Conservation (phyloP, 1,139 yeast genomes). For the Candida sojae region DNA sequence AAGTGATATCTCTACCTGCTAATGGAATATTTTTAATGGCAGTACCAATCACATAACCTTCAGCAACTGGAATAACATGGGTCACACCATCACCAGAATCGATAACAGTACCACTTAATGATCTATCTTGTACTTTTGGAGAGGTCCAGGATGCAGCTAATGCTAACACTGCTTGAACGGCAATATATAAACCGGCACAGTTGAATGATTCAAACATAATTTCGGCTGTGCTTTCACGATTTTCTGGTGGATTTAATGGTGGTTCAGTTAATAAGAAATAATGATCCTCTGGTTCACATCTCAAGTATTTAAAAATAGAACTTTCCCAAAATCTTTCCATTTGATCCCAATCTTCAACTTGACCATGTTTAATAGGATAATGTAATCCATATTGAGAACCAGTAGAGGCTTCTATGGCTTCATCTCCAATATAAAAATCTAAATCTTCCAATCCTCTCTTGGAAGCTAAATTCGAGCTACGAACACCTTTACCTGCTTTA, state of each 20-base stretch:
- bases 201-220: constrained; percentile 98
- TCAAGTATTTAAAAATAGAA: constrained; percentile 89
- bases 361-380: constrained; percentile 97
- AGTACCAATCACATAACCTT: constrained; percentile 96
- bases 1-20: constrained; percentile 97
- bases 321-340: constrained; percentile 99
- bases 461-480: constrained; percentile 54
- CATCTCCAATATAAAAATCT: constrained; percentile 94
- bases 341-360: constrained; percentile 98
- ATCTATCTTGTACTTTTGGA: constrained; percentile 89
- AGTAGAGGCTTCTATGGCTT: constrained; percentile 84
- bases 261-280: constrained; percentile 95
- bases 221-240: constrained; percentile 97
- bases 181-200: constrained; percentile 97
- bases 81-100: constrained; percentile 98
- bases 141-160: constrained; percentile 99
- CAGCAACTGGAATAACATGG: constrained; percentile 98
- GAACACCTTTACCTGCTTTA: constrained; percentile 37
- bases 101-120: constrained; percentile 96
- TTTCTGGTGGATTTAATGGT: constrained; percentile 97
- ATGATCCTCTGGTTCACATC: constrained; percentile 99
- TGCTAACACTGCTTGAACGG: constrained; percentile 98
- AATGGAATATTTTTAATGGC: constrained; percentile 97
- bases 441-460: constrained; percentile 93
- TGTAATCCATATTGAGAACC: constrained; percentile 87